Base-by-base conservation (phyloP, 768 basidiomycete species). In the Favolaschia claudopus region DNA sequence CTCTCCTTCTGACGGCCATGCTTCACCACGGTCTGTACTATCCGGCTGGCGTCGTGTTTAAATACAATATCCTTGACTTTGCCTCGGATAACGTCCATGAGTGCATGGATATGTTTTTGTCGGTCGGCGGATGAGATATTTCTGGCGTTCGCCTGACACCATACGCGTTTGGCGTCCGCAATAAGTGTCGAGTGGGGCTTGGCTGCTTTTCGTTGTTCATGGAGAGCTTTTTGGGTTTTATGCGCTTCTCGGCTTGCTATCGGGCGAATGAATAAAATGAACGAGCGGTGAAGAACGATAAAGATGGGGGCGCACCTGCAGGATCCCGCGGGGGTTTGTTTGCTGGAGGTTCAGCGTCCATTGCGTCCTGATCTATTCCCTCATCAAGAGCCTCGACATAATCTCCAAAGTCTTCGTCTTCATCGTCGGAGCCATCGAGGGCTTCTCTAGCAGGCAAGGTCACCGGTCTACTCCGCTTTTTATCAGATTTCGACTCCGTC, bases 31-130 rank as follows among this genome's bases (percentile, higher is more conserved):
- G 87, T 91, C 71, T 92, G 90, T 20, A 92, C 85, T 59, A 93
- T 93, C 63, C 89, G 85, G 67, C 93, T 94, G 8, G 93, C 94
- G 72, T 96, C 94, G 67, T 96, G 95, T 73, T 95, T 96, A 70
- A 93, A 84, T 2, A 92, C 89, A 33, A 96, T 87, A 29, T 95
- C 94, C 58, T 88, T 88, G 39, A 96, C 87, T 64, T 88, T 87
- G 5, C 93, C 94, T 20, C 89, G 85, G 20, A 95, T 86, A 40
- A 89, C 81, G 28, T 79, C 76, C 86, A 94, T 92, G 9, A 98
- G 82, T 25, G 86, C 83, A 42, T 82, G 77, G 56, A 96, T 78
- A 45, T 93, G 87, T 65, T 87, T 85, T 63, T 88, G 86, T 22
- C 95, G 85, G 67, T 96, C 90, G 24, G 84, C 73, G 20, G 87